phyloP scores from a whole-genome alignment of 345 rosid genomes.

The Sisymbrium irio region DNA sequence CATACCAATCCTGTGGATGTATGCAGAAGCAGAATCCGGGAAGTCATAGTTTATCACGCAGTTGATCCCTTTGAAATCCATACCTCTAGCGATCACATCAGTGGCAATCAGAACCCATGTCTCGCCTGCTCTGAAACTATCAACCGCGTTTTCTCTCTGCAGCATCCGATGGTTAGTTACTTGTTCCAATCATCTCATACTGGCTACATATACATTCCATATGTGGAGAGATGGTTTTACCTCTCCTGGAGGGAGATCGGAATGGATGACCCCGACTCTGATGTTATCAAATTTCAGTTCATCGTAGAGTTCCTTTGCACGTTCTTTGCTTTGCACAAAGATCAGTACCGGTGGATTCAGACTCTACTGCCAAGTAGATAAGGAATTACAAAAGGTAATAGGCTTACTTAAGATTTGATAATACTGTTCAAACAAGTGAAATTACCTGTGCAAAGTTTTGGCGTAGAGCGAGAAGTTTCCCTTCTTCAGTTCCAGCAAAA shows the following conservation, averaged over 20 bases:
- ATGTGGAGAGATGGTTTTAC: conserved; percentile 39
- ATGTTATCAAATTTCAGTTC: conserved; percentile 75
- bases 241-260: conserved; percentile 74
- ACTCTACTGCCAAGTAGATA: conserved; percentile 58
- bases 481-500: conserved; percentile 91
- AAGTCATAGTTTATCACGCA: conserved; percentile 92
- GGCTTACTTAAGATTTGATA: not conserved
- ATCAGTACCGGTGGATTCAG: conserved; percentile 90
- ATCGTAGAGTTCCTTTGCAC: conserved; percentile 79
- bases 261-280: conserved; percentile 76
- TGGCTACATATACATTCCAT: not conserved
- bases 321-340: conserved; percentile 87
- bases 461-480: conserved; percentile 85
- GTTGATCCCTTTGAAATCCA: conserved; percentile 98
- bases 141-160: conserved; percentile 82
- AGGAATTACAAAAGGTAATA: conserved; percentile 32
- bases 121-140: conserved; percentile 80
- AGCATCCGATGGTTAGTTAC: conserved; percentile 5
- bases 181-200: not conserved
- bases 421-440: not conserved
- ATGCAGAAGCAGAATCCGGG: conserved; percentile 85
- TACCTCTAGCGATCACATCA: conserved; percentile 91
- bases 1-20: conserved; percentile 94
- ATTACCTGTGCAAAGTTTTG: conserved; percentile 93
- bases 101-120: conserved; percentile 95